Base-by-base conservation (phyloP, 2,329 filamentous ascomycete genomes). In the Aureobasidium sp. region DNA sequence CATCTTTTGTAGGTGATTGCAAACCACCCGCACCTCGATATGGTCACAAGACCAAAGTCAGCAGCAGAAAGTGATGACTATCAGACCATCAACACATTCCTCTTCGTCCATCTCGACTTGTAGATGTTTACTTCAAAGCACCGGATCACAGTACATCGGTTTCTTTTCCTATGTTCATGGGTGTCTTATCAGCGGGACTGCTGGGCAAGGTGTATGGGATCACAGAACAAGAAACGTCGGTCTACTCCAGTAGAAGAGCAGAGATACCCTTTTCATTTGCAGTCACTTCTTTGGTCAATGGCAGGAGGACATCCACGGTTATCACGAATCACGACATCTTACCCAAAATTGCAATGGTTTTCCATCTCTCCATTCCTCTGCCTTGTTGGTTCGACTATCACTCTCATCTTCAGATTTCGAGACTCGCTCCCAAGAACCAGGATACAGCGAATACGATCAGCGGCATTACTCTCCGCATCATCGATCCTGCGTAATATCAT, bases 1-100 rank as follows among this genome's bases (percentile, higher is more conserved):
- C n/a, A 32, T 16, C 6, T 8, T 16, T 10, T n/a, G n/a, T 34
- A 63, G 62, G 62, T 37, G 58, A 63, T 37, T 63, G 58, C 52
- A 60, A 59, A 57, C 59, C 37, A 25, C 41, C 49, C 10, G 47
- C 48, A 34, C 59, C 59, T 21, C 48, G 30, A 25, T 29, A 57
- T 27, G 53, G n/a, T 41, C 30, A 41, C 55, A 59, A 50, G 34
- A 10, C 25, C 21, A 59, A 50, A 21, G 21, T 36, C 9, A 34
- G 25, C 36, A 39, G 54, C 41, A 44, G 53, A 16, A 57, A 59
- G 42, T 48, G 53, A 57, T 16, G 21, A 21, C 21, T 21, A 21
- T 21, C 21, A 21, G 21, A 21, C 1, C 21, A 21, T 30, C 25
- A 8, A 41, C 25, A 44, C 16, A 21, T 4, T 32, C 32, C 34